These are phyloP conservation scores for Starmerella sp. DNA, from an alignment of 805 yeast genomes.

Conservation along the genomic window DNA sequence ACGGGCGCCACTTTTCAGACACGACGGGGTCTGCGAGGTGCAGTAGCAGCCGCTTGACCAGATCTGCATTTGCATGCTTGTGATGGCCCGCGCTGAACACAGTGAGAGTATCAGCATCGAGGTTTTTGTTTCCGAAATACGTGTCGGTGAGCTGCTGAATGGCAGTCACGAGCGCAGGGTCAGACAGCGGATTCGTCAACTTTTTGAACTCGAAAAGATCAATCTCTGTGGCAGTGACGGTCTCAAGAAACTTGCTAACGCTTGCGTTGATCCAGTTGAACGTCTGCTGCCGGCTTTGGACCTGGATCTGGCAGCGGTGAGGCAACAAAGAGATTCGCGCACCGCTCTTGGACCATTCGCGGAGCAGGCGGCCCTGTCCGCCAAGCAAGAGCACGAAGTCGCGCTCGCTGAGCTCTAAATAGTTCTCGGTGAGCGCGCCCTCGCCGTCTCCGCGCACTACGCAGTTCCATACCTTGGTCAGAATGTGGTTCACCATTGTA, in stretches of 20 bases:
- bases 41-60: slow-evolving; percentile 21
- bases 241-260: slow-evolving; percentile 22
- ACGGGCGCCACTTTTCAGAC: slow-evolving; percentile 12
- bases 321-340: slow-evolving; percentile 32
- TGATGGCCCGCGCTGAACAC: slow-evolving; percentile 14
- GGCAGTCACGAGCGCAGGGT: slow-evolving; percentile 17
- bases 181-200: slow-evolving; percentile 4
- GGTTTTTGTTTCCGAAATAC: slow-evolving; percentile 16
- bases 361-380: slow-evolving; percentile 33
- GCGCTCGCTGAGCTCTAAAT: slow-evolving; percentile 29
- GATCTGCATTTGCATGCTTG: slow-evolving; percentile 9
- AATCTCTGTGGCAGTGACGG: slow-evolving; percentile 27
- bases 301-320: slow-evolving; percentile 27
- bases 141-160: slow-evolving; percentile 27
- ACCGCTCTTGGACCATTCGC: slow-evolving; percentile 35
- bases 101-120: slow-evolving; percentile 11
- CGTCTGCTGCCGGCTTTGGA: slow-evolving; percentile 36
- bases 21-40: slow-evolving; percentile 6
- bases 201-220: slow-evolving; percentile 25
- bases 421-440: slow-evolving; percentile 30
- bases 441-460: slow-evolving; percentile 23
- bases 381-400: slow-evolving; percentile 36
- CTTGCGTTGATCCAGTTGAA: slow-evolving; percentile 36
- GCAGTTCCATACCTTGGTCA: slow-evolving; percentile 32
- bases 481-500: slow-evolving; percentile 26